phyloP scores from a whole-genome alignment of 192 early-diverging fungal genomes.

The Gaertneriomyces sp. region DNA sequence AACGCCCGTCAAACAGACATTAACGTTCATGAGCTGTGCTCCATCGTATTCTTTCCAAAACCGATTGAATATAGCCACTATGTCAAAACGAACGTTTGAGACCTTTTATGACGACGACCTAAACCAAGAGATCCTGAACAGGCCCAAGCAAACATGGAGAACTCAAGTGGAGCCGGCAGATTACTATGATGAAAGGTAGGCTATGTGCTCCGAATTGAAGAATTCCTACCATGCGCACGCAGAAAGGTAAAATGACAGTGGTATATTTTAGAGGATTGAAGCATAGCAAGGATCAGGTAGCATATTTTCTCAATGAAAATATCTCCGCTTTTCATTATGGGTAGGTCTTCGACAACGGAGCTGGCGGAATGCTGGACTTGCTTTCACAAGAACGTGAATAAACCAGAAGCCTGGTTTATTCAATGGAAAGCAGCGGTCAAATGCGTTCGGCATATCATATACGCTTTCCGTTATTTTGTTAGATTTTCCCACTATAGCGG shows the following conservation, averaged over 20 bases:
- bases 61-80: background rate
- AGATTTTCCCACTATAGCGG: background rate
- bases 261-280: background rate
- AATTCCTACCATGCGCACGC: background rate
- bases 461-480: background rate
- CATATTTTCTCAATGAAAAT: slow-evolving; percentile 59
- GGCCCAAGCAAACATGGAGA: too few relatives aligned
- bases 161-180: too few relatives aligned
- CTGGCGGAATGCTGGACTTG: too few relatives aligned
- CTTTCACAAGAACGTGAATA: too few relatives aligned
- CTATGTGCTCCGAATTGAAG: background rate
- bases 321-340: slow-evolving; percentile 86
- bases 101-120: slow-evolving; percentile 1
- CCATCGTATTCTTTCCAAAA: too few relatives aligned
- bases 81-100: slow-evolving; percentile 7
- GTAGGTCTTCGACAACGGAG: background rate
- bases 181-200: background rate
- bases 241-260: background rate
- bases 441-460: background rate
- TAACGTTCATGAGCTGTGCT: too few relatives aligned
- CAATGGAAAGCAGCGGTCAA: background rate
- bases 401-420: too few relatives aligned
- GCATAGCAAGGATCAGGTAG: slow-evolving; percentile 43
- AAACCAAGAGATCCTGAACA: too few relatives aligned
- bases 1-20: too few relatives aligned